Evolutionary conservation across 2,329 filamentous ascomycete species (phyloP).

Genomic region (Beauveria brongniartii): DNA sequence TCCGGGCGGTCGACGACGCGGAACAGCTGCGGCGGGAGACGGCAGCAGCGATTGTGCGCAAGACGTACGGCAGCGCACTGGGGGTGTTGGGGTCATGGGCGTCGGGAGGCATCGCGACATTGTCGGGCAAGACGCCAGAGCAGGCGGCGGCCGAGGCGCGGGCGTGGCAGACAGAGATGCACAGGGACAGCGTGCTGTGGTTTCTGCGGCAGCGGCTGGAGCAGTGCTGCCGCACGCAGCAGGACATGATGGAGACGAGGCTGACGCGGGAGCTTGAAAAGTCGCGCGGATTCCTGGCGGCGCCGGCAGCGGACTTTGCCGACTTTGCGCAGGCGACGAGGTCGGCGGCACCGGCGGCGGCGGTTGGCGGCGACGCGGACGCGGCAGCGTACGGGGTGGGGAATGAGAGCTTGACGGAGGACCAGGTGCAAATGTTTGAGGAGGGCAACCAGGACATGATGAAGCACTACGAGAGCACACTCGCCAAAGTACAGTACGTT

Average conservation of each 20-base stretch:
- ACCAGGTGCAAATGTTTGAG: constrained; percentile 90
- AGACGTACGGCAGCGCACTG: constrained; percentile 58
- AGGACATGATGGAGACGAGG: constrained; percentile 87
- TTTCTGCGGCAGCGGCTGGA: constrained; percentile 70
- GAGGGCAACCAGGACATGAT: constrained; percentile 89
- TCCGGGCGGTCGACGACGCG: constrained; percentile 70
- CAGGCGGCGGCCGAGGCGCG: constrained; percentile 65
- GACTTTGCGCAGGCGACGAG: constrained; percentile 21
- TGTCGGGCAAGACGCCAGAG: constrained; percentile 46
- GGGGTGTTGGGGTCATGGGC: constrained; percentile 59
- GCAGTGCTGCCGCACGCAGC: constrained; percentile 68
- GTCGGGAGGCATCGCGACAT: constrained; percentile 43
- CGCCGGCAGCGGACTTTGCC: constrained; percentile 25
- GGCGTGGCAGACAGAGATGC: constrained; percentile 56
- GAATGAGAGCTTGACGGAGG: constrained; percentile 58
- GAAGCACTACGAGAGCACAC: constrained; percentile 85
- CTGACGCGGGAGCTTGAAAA: constrained; percentile 80
- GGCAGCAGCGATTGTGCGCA: constrained; percentile 59
- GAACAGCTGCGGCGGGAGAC: constrained; percentile 76
- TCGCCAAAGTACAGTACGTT: constrained; percentile 83
- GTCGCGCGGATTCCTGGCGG: constrained; percentile 66
- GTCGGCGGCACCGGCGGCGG: constrained; percentile 7
- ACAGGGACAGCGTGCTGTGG: constrained; percentile 79
- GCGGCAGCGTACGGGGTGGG: constrained; percentile 12
- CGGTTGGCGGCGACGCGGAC: neutral